Base-by-base conservation (phyloP, 1,139 yeast genomes). In the Sugiyamaella castrensis region DNA sequence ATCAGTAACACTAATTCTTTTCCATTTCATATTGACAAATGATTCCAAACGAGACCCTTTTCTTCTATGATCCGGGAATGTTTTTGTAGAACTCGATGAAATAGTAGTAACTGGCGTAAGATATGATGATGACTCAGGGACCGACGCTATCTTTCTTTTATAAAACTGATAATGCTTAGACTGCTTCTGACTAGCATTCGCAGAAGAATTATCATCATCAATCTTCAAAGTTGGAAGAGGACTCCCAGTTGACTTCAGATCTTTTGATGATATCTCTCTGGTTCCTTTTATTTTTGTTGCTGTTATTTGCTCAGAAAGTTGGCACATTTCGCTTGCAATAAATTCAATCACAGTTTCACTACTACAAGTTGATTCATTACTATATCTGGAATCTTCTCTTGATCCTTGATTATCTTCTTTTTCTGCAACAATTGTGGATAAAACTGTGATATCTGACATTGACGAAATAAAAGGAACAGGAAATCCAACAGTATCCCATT, bases 31-130 rank as follows among this genome's bases (percentile, higher is more conserved):
- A 19, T 5, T 19, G 24, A 19, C 45, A 13, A 41, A 26, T 15
- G 45, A 24, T 24, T 41, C 45, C 10, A 41, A 27, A 8, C 45
- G 38, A 33, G 45, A 41, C 12, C 45, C 39, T 28, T 34, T 41
- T 41, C 45, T 27, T 5, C 45, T 31, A 34, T 41, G 37, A 1
- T 30, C 43, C 6, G 2, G 13, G 4, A 29, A 15, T 24, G 11
- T 16, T 7, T n/a, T 12, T 13, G 39, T n/a, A 11, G 13, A 16
- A 36, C 29, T 16, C n/a, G 29, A 10, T 16, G 27, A 19, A 19
- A 19, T 19, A 19, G 24, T 19, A 19, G 24, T 19, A 19, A 19
- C 24, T 5, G 24, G 24, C 3, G 24, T 19, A 19, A 19, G 39
- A 28, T 16, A 19, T 36, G 13, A 36, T 38, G 32, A 7, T 8